Conservation (phyloP, 345 rosid species). For the Ceriops zippeliana region DNA sequence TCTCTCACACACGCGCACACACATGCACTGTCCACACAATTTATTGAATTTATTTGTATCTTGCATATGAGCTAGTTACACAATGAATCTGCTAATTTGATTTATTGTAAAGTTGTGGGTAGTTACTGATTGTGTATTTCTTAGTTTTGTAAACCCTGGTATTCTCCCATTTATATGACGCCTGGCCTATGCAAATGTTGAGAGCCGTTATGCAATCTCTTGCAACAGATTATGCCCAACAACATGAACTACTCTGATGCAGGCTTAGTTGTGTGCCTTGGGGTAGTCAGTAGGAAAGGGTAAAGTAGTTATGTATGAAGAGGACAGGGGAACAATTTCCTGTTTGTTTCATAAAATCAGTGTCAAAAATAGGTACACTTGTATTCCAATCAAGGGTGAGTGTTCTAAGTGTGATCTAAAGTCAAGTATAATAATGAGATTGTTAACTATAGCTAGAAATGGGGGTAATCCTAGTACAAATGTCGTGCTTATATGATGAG, state of each 20-base stretch:
- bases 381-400: not conserved
- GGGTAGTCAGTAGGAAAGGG: not conserved
- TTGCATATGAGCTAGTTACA: too few relatives aligned
- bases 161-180: not conserved
- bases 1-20: too few relatives aligned
- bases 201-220: not conserved
- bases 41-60: not conserved
- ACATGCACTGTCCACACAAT: too few relatives aligned
- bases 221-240: not conserved
- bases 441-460: not conserved
- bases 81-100: too few relatives aligned
- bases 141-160: not conserved
- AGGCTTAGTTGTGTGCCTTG: constrained; percentile 2
- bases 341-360: not conserved
- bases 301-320: not conserved
- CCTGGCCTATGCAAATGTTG: not conserved
- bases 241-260: not conserved
- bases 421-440: not conserved
- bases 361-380: not conserved
- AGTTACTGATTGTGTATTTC: too few relatives aligned
- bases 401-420: not conserved
- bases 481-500: constrained; percentile 3
- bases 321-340: not conserved
- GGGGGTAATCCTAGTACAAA: not conserved
- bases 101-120: too few relatives aligned